Conservation (phyloP, 148 eudicot species). For the Polygonum maritimum region DNA sequence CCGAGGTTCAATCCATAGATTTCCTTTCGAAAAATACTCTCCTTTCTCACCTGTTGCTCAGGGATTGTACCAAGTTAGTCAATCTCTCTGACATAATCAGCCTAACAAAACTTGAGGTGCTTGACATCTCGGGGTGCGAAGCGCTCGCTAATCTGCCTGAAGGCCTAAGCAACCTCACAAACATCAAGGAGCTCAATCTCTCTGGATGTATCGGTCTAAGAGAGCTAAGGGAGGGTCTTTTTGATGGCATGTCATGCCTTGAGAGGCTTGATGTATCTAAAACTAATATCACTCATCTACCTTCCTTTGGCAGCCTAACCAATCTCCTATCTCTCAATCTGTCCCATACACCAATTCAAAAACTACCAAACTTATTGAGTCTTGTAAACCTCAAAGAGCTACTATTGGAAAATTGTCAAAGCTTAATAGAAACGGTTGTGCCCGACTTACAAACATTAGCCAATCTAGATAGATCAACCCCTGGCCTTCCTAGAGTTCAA, state of each 20-base stretch:
- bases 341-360: neutral
- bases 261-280: neutral
- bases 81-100: neutral
- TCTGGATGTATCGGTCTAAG: neutral
- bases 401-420: neutral
- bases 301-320: neutral
- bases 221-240: neutral
- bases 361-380: neutral
- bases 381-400: neutral
- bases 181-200: neutral
- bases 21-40: neutral
- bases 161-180: neutral
- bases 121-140: neutral
- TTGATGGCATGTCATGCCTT: neutral
- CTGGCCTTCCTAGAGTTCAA: neutral
- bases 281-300: neutral
- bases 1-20: neutral
- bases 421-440: too few relatives aligned
- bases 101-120: neutral
- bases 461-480: neutral
- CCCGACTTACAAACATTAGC: too few relatives aligned
- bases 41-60: neutral
- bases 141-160: neutral
- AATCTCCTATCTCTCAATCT: neutral
- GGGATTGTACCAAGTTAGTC: neutral